A percentile compares a stretch with the other conserved stretches of the same genome.
Conservation (phyloP, 306 rosid species). For the Neltuma alba region DNA sequence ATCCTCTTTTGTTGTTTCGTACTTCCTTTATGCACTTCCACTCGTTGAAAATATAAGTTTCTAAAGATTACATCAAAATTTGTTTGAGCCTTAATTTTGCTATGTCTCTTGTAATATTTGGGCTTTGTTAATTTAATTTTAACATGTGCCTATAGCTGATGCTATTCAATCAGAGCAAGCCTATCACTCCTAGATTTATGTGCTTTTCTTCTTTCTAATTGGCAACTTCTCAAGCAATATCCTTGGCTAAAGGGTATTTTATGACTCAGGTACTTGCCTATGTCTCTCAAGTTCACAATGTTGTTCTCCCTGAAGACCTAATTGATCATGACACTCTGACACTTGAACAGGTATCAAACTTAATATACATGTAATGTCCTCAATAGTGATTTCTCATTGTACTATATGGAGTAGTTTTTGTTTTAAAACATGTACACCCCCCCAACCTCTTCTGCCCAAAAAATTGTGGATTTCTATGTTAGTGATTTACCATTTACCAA, state of each 20-base stretch:
- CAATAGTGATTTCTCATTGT: conserved; percentile 5
- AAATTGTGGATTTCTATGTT: conserved; percentile 30
- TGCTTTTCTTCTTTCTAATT: conserved; percentile 13
- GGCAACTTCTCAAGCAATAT: conserved; percentile 28
- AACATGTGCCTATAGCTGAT: not conserved
- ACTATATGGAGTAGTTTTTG: conserved; percentile 20
- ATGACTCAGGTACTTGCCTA: conserved; percentile 79
- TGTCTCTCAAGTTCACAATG: conserved; percentile 94
- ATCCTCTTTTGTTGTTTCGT: not conserved
- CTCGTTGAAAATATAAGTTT: not conserved
- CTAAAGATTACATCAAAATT: not conserved
- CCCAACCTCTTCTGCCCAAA: not conserved
- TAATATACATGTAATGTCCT: conserved; percentile 23
- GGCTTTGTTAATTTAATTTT: not conserved
- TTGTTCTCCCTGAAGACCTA: conserved; percentile 72
- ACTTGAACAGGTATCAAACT: conserved; percentile 62
- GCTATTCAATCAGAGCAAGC: not conserved
- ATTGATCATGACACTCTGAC: conserved; percentile 63
- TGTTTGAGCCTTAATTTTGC: conserved; percentile 13
- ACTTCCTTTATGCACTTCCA: not conserved
- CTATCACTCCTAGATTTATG: conserved; percentile 16
- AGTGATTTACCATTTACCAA: conserved; percentile 9
- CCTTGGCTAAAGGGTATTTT: conserved; percentile 32
- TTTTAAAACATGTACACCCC: conserved; percentile 18
- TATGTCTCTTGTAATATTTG: not conserved